Percentiles rank a stretch among this genome's conserved stretches.
phyloP scores from a whole-genome alignment of 108 stramenopile species.

The Skeletonema menzelii region DNA sequence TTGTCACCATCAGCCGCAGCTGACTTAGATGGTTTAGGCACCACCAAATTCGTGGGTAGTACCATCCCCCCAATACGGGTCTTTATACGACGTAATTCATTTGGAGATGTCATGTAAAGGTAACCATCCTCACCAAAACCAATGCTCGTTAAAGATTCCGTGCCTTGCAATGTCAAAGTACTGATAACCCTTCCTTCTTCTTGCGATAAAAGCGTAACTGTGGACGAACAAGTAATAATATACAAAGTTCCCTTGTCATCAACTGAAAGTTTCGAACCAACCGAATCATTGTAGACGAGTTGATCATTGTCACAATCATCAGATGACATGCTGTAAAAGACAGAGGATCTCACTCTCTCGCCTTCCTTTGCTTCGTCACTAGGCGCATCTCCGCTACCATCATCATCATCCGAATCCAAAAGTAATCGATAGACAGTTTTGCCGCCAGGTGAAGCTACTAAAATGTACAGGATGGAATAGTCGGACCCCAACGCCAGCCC shows the following conservation, averaged over 20 bases:
- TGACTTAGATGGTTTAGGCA: conserved; percentile 19
- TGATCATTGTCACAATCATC: conserved; percentile 43
- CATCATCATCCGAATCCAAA: conserved; percentile 6
- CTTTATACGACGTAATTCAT: conserved; percentile 48
- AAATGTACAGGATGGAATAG: conserved; percentile 40
- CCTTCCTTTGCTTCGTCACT: background rate
- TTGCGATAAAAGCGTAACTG: conserved; percentile 18
- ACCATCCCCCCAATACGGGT: conserved; percentile 39
- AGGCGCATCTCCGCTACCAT: background rate
- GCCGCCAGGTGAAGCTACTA: conserved; percentile 11
- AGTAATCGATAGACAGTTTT: conserved; percentile 1
- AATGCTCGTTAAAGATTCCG: conserved; percentile 14
- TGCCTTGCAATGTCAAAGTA: conserved; percentile 24
- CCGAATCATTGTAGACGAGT: background rate
- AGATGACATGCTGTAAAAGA: conserved; percentile 20
- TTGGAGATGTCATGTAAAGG: conserved; percentile 56
- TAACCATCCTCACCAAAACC: conserved; percentile 72
- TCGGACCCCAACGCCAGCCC: conserved; percentile 56
- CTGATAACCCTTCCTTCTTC: conserved; percentile 26
- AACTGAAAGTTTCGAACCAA: conserved; percentile 48
- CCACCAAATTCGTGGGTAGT: conserved; percentile 48
- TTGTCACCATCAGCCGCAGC: background rate
- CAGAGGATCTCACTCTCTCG: background rate
- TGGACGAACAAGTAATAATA: conserved; percentile 33
- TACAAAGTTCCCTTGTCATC: conserved; percentile 58